Base-by-base conservation (phyloP, 352 stramenopile genomes). In the Phytopythium delawarense region DNA sequence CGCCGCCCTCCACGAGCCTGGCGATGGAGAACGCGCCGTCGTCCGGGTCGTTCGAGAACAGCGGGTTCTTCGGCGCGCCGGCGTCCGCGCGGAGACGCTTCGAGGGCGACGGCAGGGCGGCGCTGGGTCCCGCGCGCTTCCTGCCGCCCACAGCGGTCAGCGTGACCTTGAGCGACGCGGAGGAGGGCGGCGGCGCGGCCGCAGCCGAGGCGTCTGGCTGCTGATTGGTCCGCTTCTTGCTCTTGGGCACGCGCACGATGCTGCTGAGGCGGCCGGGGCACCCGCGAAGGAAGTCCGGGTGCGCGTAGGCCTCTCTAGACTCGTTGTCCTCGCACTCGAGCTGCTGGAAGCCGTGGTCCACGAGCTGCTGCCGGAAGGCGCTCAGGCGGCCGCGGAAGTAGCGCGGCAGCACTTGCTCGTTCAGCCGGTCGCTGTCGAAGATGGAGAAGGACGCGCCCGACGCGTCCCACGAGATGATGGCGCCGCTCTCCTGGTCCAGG, bases 281-380 rank as follows among this genome's bases (percentile, higher is more conserved):
- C 18, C 81, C 79, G 7, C 71, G 76, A 25, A 78, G 48, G 65
- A 92, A 92, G 60, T 86, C 61, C 5, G 64, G 54, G 58, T 92
- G 83, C 13, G 46, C 35, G 42, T 92, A 92, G 12, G 64, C 67
- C 65, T 92, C 79, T 16, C 69, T 65, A 9, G 52, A 57, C 46
- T 87, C 75, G 60, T 84, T 59, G 61, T 88, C 79, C 52, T 89
- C 79, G 65, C 70, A 78, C 62, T 88, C 80, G 63, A 79, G 65
- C 59, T 81, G 74, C 54, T 77, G 61, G 52, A 92, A 92, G 51
- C 78, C 79, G 58, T 92, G 83, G 67, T 92, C 79, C 21, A 87
- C 53, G 48, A 92, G 72, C 67, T 92, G 83, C 72, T 91, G 83
- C 34, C 79, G 81, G 69, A 92, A 92, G 60, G 83, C 83, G 60